These are phyloP conservation scores for Lachnum nothofagi DNA, from an alignment of 2,329 filamentous ascomycete species.

Conservation along the genomic window DNA sequence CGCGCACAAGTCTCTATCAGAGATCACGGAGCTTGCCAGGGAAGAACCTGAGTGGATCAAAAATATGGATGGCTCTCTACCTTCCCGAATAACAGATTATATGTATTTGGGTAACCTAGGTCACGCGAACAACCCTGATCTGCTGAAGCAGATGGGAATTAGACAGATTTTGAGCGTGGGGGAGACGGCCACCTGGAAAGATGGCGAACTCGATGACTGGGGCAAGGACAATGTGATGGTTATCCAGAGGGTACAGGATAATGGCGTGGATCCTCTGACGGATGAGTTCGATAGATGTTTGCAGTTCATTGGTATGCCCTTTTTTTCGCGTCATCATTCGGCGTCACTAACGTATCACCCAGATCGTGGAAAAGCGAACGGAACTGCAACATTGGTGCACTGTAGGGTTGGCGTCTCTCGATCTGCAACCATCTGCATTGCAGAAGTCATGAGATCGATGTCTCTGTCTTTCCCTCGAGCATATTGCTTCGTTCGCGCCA, in stretches of 20 bases:
- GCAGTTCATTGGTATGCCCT: conserved; percentile 77
- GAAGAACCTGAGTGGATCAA: conserved; percentile 74
- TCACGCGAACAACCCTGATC: conserved; percentile 88
- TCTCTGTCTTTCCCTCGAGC: conserved; percentile 81
- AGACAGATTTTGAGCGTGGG: conserved; percentile 85
- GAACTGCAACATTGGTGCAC: conserved; percentile 85
- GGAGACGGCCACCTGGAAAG: conserved; percentile 77
- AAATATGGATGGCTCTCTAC: conserved; percentile 82
- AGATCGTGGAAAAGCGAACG: conserved; percentile 74
- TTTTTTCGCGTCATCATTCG: conserved; percentile 1
- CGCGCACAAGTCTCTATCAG: conserved; percentile 45
- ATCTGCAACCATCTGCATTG: conserved; percentile 95
- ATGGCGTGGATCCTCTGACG: conserved; percentile 88
- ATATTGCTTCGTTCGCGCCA: conserved; percentile 92
- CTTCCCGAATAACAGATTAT: conserved; percentile 82
- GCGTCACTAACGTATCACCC: conserved; percentile 18
- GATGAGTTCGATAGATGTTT: conserved; percentile 81
- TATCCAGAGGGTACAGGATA: conserved; percentile 86
- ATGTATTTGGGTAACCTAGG: conserved; percentile 93
- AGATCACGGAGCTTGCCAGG: conserved; percentile 49
- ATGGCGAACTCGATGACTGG: conserved; percentile 67
- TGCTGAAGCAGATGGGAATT: conserved; percentile 76
- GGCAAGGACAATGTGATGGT: conserved; percentile 72
- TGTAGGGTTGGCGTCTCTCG: conserved; percentile 94
- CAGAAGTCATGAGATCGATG: conserved; percentile 87